Evolutionary conservation across 202 grass and related monocot genomes (phyloP).

Genomic region (Digitaria exilis): DNA sequence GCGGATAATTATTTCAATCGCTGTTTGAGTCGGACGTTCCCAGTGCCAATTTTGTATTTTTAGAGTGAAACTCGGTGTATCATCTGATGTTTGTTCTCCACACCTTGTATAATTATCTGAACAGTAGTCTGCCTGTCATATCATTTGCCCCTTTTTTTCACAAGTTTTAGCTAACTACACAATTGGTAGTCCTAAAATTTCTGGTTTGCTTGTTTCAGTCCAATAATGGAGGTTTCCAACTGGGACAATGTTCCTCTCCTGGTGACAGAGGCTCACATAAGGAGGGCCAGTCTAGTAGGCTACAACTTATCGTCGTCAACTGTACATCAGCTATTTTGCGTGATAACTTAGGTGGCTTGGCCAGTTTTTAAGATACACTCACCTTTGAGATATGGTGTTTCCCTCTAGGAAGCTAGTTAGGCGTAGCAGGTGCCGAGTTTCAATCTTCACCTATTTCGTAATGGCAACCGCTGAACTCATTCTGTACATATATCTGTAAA

Average conservation of each 20-base stretch:
- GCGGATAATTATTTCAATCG: not conserved
- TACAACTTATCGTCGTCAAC: slow-evolving; percentile 1
- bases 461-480: not conserved
- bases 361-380: slow-evolving; percentile 21
- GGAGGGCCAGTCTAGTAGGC: slow-evolving; percentile 22
- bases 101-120: not conserved
- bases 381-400: slow-evolving; percentile 4
- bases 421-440: not conserved
- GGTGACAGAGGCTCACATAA: not conserved
- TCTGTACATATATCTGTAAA: slow-evolving; percentile 60
- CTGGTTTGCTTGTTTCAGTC: slow-evolving; percentile 35
- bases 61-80: not conserved
- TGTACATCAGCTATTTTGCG: slow-evolving; percentile 27
- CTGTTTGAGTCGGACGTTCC: not conserved
- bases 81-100: not conserved
- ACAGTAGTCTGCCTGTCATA: not conserved
- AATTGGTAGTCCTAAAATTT: slow-evolving; percentile 1
- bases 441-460: slow-evolving; percentile 29
- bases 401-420: slow-evolving; percentile 20
- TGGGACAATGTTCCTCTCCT: not conserved
- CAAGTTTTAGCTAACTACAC: not conserved
- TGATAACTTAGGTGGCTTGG: slow-evolving; percentile 1
- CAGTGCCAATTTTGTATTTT: not conserved
- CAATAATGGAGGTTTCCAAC: slow-evolving; percentile 30
- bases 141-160: not conserved